phyloP scores from a whole-genome alignment of 169 alveolate genomes.

The Miamiensis avidus region DNA sequence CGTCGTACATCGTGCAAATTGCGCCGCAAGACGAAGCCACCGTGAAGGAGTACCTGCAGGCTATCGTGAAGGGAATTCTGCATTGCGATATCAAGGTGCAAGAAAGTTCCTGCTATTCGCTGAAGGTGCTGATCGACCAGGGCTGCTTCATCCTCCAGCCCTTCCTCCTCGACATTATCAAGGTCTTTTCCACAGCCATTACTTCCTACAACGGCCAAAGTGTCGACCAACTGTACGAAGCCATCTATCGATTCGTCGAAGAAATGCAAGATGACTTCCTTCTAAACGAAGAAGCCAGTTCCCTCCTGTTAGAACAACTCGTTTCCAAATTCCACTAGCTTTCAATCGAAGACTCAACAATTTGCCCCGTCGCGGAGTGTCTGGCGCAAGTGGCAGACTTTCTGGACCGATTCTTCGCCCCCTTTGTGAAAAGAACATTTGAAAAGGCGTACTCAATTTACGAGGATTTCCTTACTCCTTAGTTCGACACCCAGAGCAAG shows the following conservation, averaged over 20 bases:
- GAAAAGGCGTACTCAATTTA: not conserved
- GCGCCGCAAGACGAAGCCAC: not conserved
- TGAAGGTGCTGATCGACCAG: not conserved
- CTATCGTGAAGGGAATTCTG: constrained; percentile 4
- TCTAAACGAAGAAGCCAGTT: not conserved
- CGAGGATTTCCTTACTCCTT: not conserved
- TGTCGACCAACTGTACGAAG: not conserved
- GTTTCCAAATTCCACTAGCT: not conserved
- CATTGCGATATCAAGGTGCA: constrained; percentile 1
- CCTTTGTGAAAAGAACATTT: not conserved
- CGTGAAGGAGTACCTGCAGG: not conserved
- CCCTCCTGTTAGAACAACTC: not conserved
- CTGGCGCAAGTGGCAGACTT: not conserved
- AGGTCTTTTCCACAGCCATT: not conserved
- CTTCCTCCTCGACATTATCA: constrained; percentile 1
- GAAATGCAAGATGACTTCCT: not conserved
- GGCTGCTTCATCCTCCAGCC: constrained; percentile 12
- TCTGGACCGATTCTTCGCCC: not conserved
- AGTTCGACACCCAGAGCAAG: not conserved
- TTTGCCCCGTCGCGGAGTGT: not conserved
- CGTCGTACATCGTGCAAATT: constrained; percentile 1
- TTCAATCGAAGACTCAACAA: not conserved
- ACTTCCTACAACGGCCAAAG: not conserved
- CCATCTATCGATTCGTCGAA: not conserved
- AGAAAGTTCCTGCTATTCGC: constrained; percentile 16